Conservation (phyloP, 768 basidiomycete species). For the Amanita pseudoporphyria region DNA sequence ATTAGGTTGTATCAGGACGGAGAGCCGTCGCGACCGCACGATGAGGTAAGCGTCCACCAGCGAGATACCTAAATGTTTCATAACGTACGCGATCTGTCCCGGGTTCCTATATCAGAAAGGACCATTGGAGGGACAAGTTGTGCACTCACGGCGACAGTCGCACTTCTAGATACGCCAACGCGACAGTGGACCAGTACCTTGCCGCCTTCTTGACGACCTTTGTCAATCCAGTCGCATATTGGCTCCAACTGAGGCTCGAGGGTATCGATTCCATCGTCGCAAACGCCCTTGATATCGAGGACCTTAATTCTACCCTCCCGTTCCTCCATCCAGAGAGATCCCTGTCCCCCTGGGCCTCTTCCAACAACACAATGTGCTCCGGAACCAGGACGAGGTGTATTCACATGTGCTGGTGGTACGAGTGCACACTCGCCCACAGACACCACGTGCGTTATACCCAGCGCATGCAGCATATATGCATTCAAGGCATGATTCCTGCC, state of each 20-base stretch:
- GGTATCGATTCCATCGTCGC: constrained; percentile 95
- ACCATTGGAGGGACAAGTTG: background rate
- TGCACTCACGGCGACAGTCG: constrained; percentile 74
- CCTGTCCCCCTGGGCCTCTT: constrained; percentile 43
- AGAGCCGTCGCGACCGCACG: constrained; percentile 82
- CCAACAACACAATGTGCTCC: constrained; percentile 30
- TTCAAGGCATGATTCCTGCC: constrained; percentile 86
- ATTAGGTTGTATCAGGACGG: constrained; percentile 90
- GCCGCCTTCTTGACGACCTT: constrained; percentile 72
- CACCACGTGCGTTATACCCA: constrained; percentile 95
- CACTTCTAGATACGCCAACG: constrained; percentile 96
- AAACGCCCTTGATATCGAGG: constrained; percentile 83
- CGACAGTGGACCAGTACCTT: constrained; percentile 93
- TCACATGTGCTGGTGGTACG: constrained; percentile 42
- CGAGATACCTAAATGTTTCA: constrained; percentile 80
- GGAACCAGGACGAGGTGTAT: constrained; percentile 12
- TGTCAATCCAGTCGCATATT: constrained; percentile 91
- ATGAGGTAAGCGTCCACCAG: constrained; percentile 92
- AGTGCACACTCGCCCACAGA: constrained; percentile 95
- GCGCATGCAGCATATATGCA: constrained; percentile 90
- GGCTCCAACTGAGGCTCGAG: constrained; percentile 82
- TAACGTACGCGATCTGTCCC: constrained; percentile 84
- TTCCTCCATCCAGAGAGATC: constrained; percentile 83
- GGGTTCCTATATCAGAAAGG: background rate
- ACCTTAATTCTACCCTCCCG: constrained; percentile 85